Percentiles rank a stretch among this genome's conserved stretches.
These are phyloP conservation scores for Cryptosporidium felis DNA, from an alignment of 169 alveolate species.

Conservation along the genomic window DNA sequence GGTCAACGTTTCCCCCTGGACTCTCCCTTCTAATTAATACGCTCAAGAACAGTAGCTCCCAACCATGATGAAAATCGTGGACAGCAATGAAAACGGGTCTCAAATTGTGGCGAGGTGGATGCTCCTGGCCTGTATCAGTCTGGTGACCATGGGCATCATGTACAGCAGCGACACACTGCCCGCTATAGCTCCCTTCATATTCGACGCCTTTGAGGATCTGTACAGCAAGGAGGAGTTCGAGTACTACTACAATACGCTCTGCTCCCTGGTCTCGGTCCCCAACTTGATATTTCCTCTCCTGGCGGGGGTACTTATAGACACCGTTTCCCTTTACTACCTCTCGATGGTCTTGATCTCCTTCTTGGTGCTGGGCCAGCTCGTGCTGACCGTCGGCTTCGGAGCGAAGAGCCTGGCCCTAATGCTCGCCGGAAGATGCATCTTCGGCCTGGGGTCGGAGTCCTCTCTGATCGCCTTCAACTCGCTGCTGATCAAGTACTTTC, in stretches of 20 bases:
- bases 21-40: too few relatives aligned
- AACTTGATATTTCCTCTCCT: slow-evolving; percentile 47
- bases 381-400: slow-evolving; percentile 53
- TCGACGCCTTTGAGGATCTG: slow-evolving; percentile 56
- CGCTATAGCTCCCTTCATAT: slow-evolving; percentile 68
- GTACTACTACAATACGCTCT: slow-evolving; percentile 39
- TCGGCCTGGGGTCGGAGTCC: slow-evolving; percentile 66
- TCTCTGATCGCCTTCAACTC: slow-evolving; percentile 61
- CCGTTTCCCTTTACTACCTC: slow-evolving; percentile 44
- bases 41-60: too few relatives aligned
- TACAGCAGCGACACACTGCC: slow-evolving; percentile 62
- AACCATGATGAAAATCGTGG: slow-evolving; percentile 18
- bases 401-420: slow-evolving; percentile 31
- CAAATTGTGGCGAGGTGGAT: slow-evolving; percentile 64
- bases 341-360: slow-evolving; percentile 32
- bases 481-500: slow-evolving; percentile 47
- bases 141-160: slow-evolving; percentile 70
- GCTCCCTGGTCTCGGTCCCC: slow-evolving; percentile 67
- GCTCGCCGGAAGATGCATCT: slow-evolving; percentile 59
- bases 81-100: slow-evolving; percentile 31
- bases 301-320: slow-evolving; percentile 58
- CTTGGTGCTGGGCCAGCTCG: slow-evolving; percentile 27
- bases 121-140: slow-evolving; percentile 51
- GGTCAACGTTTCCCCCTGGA: too few relatives aligned
- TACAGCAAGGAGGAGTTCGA: slow-evolving; percentile 66